Conservation (phyloP, 768 basidiomycete genomes). For the Rhodotorula toruloides region DNA sequence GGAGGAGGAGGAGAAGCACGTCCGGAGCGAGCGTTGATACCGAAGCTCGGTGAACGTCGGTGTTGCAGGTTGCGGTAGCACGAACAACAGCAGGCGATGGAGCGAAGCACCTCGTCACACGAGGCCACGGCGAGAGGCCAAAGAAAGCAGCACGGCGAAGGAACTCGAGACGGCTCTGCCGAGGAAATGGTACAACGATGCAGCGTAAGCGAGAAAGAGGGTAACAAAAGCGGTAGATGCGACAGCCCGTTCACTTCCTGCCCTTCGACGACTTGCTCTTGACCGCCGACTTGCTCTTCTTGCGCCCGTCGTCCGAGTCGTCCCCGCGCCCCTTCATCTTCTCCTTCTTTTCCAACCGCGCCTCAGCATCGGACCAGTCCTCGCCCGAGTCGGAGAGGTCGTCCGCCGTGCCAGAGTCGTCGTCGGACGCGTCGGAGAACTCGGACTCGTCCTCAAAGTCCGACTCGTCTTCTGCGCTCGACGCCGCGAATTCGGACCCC, state of each 20-base stretch:
- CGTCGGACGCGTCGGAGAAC: conserved; percentile 51
- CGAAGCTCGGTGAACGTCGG: no score
- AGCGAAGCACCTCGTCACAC: no score
- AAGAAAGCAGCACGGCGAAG: no score
- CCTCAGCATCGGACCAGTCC: conserved; percentile 66
- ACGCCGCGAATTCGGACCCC: conserved; percentile 50
- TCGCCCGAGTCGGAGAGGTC: conserved; percentile 57
- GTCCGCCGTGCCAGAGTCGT: conserved; percentile 31
- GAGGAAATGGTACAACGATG: no score
- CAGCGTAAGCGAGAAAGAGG: neutral
- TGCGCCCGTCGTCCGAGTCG: conserved; percentile 43
- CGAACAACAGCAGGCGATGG: no score
- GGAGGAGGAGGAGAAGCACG: no score
- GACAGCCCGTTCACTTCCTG: neutral
- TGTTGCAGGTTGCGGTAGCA: no score
- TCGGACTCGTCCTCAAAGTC: conserved; percentile 59
- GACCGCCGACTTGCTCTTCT: conserved; percentile 34
- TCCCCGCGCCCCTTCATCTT: conserved; percentile 54
- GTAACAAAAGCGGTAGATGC: neutral
- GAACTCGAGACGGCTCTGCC: neutral
- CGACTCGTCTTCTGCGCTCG: conserved; percentile 56
- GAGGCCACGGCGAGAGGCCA: no score
- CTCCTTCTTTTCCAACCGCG: conserved; percentile 56
- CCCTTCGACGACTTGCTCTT: conserved; percentile 14
- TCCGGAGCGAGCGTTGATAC: no score